phyloP scores from a whole-genome alignment of 1,139 yeast genomes.

The Petasospora fabianii region DNA sequence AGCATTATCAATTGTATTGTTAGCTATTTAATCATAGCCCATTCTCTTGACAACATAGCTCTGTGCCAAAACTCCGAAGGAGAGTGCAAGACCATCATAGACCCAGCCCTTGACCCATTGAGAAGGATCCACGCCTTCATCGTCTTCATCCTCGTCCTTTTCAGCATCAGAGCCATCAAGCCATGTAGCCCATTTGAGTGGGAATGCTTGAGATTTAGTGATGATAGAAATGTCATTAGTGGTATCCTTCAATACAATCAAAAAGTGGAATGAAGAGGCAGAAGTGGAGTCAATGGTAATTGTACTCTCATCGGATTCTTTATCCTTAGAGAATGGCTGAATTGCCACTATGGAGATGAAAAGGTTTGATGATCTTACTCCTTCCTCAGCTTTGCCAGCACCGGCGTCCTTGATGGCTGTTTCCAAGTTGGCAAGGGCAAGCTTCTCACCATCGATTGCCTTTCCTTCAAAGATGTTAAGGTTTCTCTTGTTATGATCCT shows the following conservation, averaged over 20 bases:
- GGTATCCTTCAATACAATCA: slow-evolving; percentile 70
- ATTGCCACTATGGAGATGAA: slow-evolving; percentile 78
- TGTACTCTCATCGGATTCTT: slow-evolving; percentile 8
- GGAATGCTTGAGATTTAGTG: slow-evolving; percentile 86
- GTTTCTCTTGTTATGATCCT: slow-evolving; percentile 36
- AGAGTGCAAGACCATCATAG: slow-evolving; percentile 71
- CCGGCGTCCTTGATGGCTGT: slow-evolving; percentile 47
- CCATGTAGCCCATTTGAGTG: slow-evolving; percentile 87
- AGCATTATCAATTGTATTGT: too few species aligned
- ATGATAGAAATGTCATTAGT: slow-evolving; percentile 71
- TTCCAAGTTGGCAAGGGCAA: slow-evolving; percentile 83
- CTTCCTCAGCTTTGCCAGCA: slow-evolving; percentile 12
- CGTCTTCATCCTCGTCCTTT: slow-evolving; percentile 24
- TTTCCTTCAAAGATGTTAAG: slow-evolving; percentile 77
- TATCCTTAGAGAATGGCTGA: slow-evolving; percentile 30
- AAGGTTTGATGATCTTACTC: slow-evolving; percentile 51
- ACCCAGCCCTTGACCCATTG: slow-evolving; percentile 98
- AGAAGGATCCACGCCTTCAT: slow-evolving; percentile 71
- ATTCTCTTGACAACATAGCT: slow-evolving; percentile 86
- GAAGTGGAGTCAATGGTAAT: slow-evolving; percentile 36
- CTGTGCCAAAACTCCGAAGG: slow-evolving; percentile 86
- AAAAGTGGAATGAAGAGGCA: slow-evolving; percentile 55
- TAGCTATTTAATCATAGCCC: slow-evolving; percentile 51
- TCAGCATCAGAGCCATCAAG: slow-evolving; percentile 43
- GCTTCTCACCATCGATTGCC: slow-evolving; percentile 80